Base-by-base conservation (phyloP, 208 protist species). In the Trypanosoma mega region DNA sequence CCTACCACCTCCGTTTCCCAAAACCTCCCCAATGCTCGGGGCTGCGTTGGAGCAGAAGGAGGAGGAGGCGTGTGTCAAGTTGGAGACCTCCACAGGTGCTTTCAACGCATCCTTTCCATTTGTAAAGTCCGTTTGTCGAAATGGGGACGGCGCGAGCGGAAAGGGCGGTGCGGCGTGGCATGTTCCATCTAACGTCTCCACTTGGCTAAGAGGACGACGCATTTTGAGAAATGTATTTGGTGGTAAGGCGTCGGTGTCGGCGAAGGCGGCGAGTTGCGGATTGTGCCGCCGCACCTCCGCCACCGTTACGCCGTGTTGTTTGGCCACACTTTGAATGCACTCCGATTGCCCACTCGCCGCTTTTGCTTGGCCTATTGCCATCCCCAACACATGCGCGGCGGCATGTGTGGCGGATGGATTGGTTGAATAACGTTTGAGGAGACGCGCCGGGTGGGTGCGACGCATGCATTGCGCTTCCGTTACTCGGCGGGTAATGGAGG, bases 221-320 rank as follows among this genome's bases (percentile, higher is more conserved):
- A 74, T 55, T 57, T 82, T 88, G 33, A 88, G 58, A 41, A 64
- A 88, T 16, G 81, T 88, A 55, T 88, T 75, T 20, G 57, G 46
- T 11, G 77, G 74, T 29, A 88, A 56, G 31, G 48, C 60, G 46
- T 63, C 68, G 21, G 34, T 51, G 47, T 46, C 62, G 26, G 8
- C 60, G 48, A 54, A 70, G 6, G 29, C 16, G 0, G 74, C 55
- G 26, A 89, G 45, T 24, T 89, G 77, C 31, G 82, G 78, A 56
- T 89, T 89, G 47, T 74, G 65, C 11, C 18, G 39, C 21, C 78
- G 82, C 41, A 87, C 48, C 7, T 77, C 73, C 0, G 56, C 58
- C 0, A 80, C 37, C 7, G 73, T 44, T 0, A 80, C 55, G 4
- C 43, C 45, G 7, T 69, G 31, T 20, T 45, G 20, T 5, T 26